Percentiles rank a stretch among this genome's conserved stretches.
Conservation (phyloP, 2,329 filamentous ascomycete genomes). For the Colletotrichum tropicicola region DNA sequence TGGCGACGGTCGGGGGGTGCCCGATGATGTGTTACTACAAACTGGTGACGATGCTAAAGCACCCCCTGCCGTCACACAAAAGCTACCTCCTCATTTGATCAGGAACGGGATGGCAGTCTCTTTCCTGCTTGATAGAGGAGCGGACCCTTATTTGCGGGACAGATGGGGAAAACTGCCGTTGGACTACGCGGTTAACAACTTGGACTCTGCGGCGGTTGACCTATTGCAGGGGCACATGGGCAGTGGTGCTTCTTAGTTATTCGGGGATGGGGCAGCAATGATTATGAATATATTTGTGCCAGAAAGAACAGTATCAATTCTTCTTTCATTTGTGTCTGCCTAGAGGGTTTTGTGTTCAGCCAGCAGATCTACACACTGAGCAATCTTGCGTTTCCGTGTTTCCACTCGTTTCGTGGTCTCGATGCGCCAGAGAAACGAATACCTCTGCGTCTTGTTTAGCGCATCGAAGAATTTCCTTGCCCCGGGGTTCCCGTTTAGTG, state of each 20-base stretch:
- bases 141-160: background rate
- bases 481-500: slow-evolving; percentile 45
- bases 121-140: background rate
- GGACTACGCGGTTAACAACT: background rate
- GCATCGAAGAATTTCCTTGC: slow-evolving; percentile 50
- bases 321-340: background rate
- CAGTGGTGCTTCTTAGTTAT: too few species aligned
- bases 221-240: background rate
- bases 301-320: too few species aligned
- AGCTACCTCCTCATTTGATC: too few species aligned
- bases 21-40: too few species aligned
- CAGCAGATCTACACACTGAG: slow-evolving; percentile 50
- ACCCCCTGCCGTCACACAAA: too few species aligned
- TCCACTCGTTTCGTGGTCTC: slow-evolving; percentile 49
- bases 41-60: too few species aligned
- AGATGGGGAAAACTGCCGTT: background rate
- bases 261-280: too few species aligned
- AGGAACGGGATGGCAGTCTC: too few species aligned
- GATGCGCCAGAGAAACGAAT: slow-evolving; percentile 54
- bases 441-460: slow-evolving; percentile 55
- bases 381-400: slow-evolving; percentile 48
- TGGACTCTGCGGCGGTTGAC: background rate
- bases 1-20: too few species aligned
- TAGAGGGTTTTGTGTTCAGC: slow-evolving; percentile 42
- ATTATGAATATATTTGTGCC: too few species aligned